Percentiles rank a stretch among this genome's conserved stretches.
Evolutionary conservation across 352 stramenopile genomes (phyloP).

Genomic region (Albugo laibachii): DNA sequence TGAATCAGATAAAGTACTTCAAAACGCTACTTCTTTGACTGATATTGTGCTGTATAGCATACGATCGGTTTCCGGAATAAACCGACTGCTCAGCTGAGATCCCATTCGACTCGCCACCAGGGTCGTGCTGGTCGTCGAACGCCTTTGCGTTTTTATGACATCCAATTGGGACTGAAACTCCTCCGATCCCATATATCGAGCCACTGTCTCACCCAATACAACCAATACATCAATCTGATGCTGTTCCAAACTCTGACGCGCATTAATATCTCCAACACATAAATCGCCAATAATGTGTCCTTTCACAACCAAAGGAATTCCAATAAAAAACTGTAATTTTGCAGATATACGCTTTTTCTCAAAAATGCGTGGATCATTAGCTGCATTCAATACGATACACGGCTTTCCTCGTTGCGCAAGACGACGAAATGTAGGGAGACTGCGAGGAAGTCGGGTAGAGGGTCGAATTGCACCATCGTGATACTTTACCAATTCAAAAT

Average conservation of each 20-base stretch:
- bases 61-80: too few relatives aligned
- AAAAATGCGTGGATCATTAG: conserved; percentile 72
- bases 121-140: too few relatives aligned
- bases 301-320: conserved; percentile 65
- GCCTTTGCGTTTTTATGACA: too few relatives aligned
- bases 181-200: conserved; percentile 74
- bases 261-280: conserved; percentile 61
- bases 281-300: conserved; percentile 72
- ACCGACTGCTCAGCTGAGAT: too few relatives aligned
- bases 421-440: conserved; percentile 67
- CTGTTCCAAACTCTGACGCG: conserved; percentile 63
- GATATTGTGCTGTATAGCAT: too few relatives aligned
- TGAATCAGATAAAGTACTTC: too few relatives aligned
- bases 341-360: conserved; percentile 67
- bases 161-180: conserved; percentile 12
- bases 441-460: conserved; percentile 26
- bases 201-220: conserved; percentile 72
- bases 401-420: conserved; percentile 72
- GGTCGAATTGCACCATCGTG: conserved; percentile 12
- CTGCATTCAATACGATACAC: conserved; percentile 75
- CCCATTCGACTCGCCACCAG: too few relatives aligned
- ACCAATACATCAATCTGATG: conserved; percentile 73
- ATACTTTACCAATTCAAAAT: conserved; percentile 77
- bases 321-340: conserved; percentile 78
- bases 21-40: too few relatives aligned